Evolutionary conservation across 2,329 filamentous ascomycete species (phyloP).

Genomic region (Thielaviopsis euricoi): DNA sequence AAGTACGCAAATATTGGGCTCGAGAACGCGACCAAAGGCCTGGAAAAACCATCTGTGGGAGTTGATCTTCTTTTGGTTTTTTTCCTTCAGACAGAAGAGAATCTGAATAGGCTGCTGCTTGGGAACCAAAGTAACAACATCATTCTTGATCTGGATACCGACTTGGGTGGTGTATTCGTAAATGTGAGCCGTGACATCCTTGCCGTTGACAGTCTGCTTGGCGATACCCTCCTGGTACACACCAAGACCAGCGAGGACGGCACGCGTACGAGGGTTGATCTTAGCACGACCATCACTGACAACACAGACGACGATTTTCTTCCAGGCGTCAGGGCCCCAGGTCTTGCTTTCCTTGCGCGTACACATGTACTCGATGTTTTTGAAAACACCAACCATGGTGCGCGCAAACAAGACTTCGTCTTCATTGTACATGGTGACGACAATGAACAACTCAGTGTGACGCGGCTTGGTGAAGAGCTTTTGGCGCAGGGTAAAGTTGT

Average conservation of each 20-base stretch:
- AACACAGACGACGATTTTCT: conserved; percentile 97
- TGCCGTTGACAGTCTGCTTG: conserved; percentile 92
- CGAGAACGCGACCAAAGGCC: conserved; percentile 78
- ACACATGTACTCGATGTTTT: conserved; percentile 98
- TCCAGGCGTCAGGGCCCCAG: conserved; percentile 97
- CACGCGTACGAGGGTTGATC: conserved; percentile 83
- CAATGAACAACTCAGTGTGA: conserved; percentile 90
- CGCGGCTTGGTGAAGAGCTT: conserved; percentile 81
- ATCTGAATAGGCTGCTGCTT: conserved; percentile 88
- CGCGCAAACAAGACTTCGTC: conserved; percentile 91
- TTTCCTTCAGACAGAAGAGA: conserved; percentile 96
- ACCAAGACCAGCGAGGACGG: conserved; percentile 80
- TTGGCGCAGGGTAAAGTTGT: conserved; percentile 83
- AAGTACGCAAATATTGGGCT: conserved; percentile 92
- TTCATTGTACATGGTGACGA: conserved; percentile 98
- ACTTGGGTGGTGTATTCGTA: conserved; percentile 91
- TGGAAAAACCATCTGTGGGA: conserved; percentile 99
- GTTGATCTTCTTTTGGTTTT: conserved; percentile 99
- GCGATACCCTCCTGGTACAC: conserved; percentile 98
- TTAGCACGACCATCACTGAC: conserved; percentile 94
- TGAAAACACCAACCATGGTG: conserved; percentile 93
- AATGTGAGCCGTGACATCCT: conserved; percentile 92
- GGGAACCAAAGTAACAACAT: conserved; percentile 67
- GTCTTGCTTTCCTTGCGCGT: conserved; percentile 85
- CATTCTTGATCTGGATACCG: conserved; percentile 76